A percentile compares a stretch with the other conserved stretches of the same genome.
These are phyloP conservation scores for Quercus berberidifolia DNA, from an alignment of 306 rosid species.

Conservation along the genomic window DNA sequence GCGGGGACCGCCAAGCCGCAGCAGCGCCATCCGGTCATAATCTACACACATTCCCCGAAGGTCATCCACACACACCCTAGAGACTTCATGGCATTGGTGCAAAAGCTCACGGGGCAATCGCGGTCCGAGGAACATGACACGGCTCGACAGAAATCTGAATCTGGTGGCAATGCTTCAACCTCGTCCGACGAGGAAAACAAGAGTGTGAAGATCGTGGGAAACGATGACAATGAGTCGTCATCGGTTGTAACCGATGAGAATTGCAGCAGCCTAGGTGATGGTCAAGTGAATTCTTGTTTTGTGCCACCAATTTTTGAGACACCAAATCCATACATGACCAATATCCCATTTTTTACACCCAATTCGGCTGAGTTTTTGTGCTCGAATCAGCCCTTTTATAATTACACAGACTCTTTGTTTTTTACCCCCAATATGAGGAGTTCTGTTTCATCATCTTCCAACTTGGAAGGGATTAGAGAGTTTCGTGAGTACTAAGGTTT, in stretches of 20 bases:
- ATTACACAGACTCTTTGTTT: slow-evolving; percentile 33
- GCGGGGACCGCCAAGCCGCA: slow-evolving; percentile 28
- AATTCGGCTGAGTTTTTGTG: slow-evolving; percentile 35
- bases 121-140: slow-evolving; percentile 26
- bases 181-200: neutral
- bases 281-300: slow-evolving; percentile 54
- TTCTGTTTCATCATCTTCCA: slow-evolving; percentile 24
- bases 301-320: slow-evolving; percentile 30
- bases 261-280: slow-evolving; percentile 23
- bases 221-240: slow-evolving; percentile 67
- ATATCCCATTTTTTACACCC: slow-evolving; percentile 26
- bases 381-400: slow-evolving; percentile 35
- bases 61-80: slow-evolving; percentile 64
- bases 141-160: neutral
- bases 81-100: slow-evolving; percentile 77
- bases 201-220: slow-evolving; percentile 2
- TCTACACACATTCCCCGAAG: slow-evolving; percentile 82
- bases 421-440: slow-evolving; percentile 28
- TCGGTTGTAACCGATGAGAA: slow-evolving; percentile 53
- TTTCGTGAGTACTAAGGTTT: slow-evolving; percentile 22
- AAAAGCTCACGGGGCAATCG: slow-evolving; percentile 65
- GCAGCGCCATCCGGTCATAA: slow-evolving; percentile 66
- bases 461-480: slow-evolving; percentile 27
- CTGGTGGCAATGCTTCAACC: neutral
- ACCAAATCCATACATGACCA: slow-evolving; percentile 37